Evolutionary conservation across 345 rosid genomes (phyloP), one percentile per base, ranked within the genome.

Genomic region (Rhizophora mangle): DNA sequence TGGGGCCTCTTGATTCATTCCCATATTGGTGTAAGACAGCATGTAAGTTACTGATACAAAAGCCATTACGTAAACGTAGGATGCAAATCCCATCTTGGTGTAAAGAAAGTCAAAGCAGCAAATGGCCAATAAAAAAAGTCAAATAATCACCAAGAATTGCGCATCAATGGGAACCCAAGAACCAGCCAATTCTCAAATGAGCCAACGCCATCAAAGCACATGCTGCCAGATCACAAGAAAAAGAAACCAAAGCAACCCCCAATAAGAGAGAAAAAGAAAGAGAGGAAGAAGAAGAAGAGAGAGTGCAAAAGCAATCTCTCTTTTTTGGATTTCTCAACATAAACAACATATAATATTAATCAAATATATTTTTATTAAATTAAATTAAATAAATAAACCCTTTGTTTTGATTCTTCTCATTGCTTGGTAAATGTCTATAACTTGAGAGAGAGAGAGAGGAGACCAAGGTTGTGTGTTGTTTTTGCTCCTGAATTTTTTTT

Each of bases 41-140:
- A 39, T 39, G 0, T 39, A 2, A 39, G 46, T 10, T 39, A 11
- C 15, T 2, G 46, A 10, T 39, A 39, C 0, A 7, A 10, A 10
- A 39, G 16, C 46, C 15, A 39, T 11, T 39, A 11, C 15, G 46
- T 9, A 39, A 2, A 39, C 16, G 10, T 39, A 39, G 46, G 46
- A 39, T 10, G 46, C 46, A 39, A 39, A 39, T 26, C 65, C 49
- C 24, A 51, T 62, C 16, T 43, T 68, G 51, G 65, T 15, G 59
- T 8, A 30, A 49, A 43, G 52, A 72, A 34, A 43, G 47, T 43
- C 67, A 70, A 43, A 43, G 39, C 1, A 19, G 39, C 21, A 53
- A 64, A 32, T 7, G 32, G 30, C 49, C 27, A 72, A 64, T 65
- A 56, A 72, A 57, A 57, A 72, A 65, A 59, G 75, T 72, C 69